Conservation (phyloP, 202 grass and related monocot species). For the Eragrostis tef region DNA sequence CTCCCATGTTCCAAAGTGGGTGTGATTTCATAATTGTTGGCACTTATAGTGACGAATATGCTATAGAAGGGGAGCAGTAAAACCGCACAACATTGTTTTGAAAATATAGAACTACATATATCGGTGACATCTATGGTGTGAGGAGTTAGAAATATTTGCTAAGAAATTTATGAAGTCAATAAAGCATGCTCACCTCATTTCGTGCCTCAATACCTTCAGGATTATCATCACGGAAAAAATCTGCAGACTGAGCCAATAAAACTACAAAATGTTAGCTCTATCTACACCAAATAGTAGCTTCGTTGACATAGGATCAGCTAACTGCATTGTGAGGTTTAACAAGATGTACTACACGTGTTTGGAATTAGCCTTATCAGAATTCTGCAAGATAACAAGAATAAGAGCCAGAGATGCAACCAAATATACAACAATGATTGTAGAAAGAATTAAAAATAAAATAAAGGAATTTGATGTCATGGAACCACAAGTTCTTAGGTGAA, state of each 20-base stretch:
- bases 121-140: conserved; percentile 16
- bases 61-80: conserved; percentile 6
- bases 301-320: conserved; percentile 32
- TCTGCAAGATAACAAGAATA: conserved; percentile 15
- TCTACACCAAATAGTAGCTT: conserved; percentile 27
- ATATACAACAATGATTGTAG: conserved; percentile 25
- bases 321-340: conserved; percentile 7
- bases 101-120: not conserved
- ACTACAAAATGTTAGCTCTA: conserved; percentile 38
- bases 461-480: not conserved
- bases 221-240: conserved; percentile 97
- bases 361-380: conserved; percentile 11
- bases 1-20: not conserved
- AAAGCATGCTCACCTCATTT: conserved; percentile 76
- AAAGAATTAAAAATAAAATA: not conserved
- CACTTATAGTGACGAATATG: not conserved
- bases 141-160: conserved; percentile 17
- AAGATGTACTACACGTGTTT: conserved; percentile 21
- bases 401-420: conserved; percentile 24
- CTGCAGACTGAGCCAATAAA: conserved; percentile 71
- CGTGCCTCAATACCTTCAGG: conserved; percentile 91
- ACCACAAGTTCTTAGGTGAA: not conserved
- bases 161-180: conserved; percentile 19
- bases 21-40: conserved; percentile 4
- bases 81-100: conserved; percentile 27